Evolutionary conservation across 2,329 filamentous ascomycete species (phyloP).

Genomic region (Purpureocillium takamizusanense): DNA sequence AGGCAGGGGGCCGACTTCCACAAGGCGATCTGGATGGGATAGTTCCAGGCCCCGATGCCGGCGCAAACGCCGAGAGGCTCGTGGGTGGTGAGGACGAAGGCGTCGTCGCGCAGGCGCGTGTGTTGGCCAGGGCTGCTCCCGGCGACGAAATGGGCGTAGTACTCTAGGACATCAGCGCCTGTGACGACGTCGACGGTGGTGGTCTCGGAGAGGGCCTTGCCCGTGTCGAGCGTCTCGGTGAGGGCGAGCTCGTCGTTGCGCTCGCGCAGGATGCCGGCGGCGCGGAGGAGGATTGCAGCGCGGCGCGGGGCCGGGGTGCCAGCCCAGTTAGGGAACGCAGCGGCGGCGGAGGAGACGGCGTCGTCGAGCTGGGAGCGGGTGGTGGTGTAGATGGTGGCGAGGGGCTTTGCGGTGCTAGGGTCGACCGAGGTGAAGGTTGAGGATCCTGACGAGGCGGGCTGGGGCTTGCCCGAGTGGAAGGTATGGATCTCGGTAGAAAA

Average conservation of each 20-base stretch:
- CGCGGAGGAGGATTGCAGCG: conserved; percentile 68
- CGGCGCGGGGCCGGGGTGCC: conserved; percentile 65
- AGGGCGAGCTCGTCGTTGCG: conserved; percentile 73
- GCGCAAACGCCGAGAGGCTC: conserved; percentile 76
- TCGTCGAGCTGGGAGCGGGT: conserved; percentile 59
- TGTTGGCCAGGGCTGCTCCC: conserved; percentile 77
- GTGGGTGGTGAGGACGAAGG: conserved; percentile 77
- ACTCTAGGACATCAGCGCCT: conserved; percentile 78
- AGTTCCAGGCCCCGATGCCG: conserved; percentile 88
- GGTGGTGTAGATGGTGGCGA: conserved; percentile 66
- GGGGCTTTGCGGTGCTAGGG: conserved; percentile 58
- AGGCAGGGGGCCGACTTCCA: conserved; percentile 86
- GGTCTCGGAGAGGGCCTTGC: conserved; percentile 79
- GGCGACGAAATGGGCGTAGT: conserved; percentile 72
- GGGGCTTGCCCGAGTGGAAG: conserved; percentile 65
- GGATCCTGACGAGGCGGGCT: conserved; percentile 45
- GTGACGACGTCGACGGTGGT: conserved; percentile 75
- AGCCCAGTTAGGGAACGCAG: conserved; percentile 70
- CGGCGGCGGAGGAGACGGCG: conserved; percentile 60
- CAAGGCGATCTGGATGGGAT: conserved; percentile 81
- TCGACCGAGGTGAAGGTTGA: conserved; percentile 63
- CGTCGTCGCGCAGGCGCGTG: conserved; percentile 62
- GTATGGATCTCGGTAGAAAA: conserved; percentile 42
- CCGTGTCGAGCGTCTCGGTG: conserved; percentile 76
- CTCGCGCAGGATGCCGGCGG: conserved; percentile 62